Evolutionary conservation across 495 filamentous ascomycete genomes (phyloP).

Genomic region (Staphylotrichum longicolle): DNA sequence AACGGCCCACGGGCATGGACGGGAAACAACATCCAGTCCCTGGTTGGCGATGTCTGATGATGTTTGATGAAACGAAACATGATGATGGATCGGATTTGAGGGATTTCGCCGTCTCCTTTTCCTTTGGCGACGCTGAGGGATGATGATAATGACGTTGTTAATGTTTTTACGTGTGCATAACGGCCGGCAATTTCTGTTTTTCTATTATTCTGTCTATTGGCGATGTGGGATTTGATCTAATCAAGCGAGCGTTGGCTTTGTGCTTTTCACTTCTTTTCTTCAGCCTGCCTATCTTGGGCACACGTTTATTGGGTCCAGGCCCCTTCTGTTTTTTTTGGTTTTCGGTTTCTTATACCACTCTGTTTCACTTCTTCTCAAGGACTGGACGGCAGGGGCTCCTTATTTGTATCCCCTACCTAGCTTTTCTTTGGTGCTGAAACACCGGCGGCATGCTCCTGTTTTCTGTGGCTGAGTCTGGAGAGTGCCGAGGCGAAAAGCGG

Average conservation of each 20-base stretch:
- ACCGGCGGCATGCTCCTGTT: conserved; percentile 13
- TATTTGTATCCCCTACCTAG: not conserved
- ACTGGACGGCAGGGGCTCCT: not conserved
- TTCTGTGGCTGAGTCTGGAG: conserved; percentile 1
- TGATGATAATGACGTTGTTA: conserved; percentile 27
- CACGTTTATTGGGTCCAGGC: no score
- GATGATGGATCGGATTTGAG: conserved; percentile 13
- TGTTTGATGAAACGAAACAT: conserved; percentile 5
- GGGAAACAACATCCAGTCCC: not conserved
- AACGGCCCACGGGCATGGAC: not conserved
- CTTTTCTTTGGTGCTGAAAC: conserved; percentile 8
- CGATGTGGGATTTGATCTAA: conserved; percentile 11
- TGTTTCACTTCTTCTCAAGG: not conserved
- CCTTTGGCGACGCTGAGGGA: conserved; percentile 9
- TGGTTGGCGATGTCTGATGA: conserved; percentile 9
- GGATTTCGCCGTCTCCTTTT: not conserved
- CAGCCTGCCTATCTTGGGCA: not conserved
- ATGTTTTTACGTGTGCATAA: conserved; percentile 17
- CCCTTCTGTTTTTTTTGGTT: not conserved
- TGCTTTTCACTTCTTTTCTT: conserved; percentile 1
- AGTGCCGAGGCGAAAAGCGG: conserved; percentile 14
- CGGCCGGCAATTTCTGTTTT: conserved; percentile 18
- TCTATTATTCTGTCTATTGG: conserved; percentile 21
- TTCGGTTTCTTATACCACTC: conserved; percentile 19
- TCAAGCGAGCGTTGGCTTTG: conserved; percentile 30